Evolutionary conservation across 106 monocot species (phyloP), one percentile per base, ranked within the genome.

Genomic region (Apostasia shenzhenica): DNA sequence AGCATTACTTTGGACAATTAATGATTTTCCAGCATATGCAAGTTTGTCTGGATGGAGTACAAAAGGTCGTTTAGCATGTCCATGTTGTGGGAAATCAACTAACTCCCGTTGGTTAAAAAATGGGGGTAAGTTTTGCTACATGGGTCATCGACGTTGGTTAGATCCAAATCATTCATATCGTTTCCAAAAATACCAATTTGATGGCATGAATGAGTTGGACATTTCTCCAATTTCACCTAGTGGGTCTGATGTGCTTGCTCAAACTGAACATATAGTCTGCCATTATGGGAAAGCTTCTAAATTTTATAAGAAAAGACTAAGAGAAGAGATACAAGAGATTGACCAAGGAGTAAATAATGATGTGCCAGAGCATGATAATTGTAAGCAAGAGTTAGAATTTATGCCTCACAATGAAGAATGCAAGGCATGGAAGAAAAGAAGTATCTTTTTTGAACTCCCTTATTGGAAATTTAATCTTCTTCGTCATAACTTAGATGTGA

Each of bases 1-100:
- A 10, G 12, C 52, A 52, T 4, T 52, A 6, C 4, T 52, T 4
- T 52, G 52, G 52, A 52, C 52, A 10, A 52, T 52, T 57, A 13
- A 10, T 57, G 57, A 57, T n/a, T 57, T 57, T 57, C 57, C 13
- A 3, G 57, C 57, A 57, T 57, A 57, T 57, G 57, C 12, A 57
- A 57, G 13, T n/a, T 57, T 57, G 14, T 57, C 57, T 3, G 57
- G 57, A 12, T 57, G 57, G 6, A n/a, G 9, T 3, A 57, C 57
- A 11, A 8, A 57, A 12, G 57, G 57, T 57, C 14, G 3, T 10
- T 11, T 12, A 3, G 13, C 57, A 10, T 57, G 57, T 57, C 57
- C 57, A n/a, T 8, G 9, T 11, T 57, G 57, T 57, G 13, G 3
- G 3, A 13, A 57, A n/a, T 8, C 6, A 11, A 57, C 13, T 11